These are phyloP conservation scores for Suhomyces sp. DNA, from an alignment of 805 yeast genomes.

Conservation along the genomic window DNA sequence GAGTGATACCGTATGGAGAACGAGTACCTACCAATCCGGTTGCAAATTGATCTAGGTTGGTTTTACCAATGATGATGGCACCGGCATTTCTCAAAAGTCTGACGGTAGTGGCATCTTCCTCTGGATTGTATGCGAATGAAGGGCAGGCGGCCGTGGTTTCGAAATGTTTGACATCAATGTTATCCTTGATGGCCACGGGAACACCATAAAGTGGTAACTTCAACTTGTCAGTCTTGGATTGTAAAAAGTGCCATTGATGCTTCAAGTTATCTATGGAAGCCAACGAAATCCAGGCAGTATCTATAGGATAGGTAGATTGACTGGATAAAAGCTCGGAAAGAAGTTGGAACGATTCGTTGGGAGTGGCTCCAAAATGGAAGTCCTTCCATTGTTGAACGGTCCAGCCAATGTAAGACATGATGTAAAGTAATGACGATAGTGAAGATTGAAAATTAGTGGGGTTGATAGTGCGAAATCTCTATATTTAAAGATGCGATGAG, in stretches of 20 bases:
- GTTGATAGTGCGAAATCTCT: not conserved
- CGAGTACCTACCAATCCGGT: slow-evolving; percentile 96
- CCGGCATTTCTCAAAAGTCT: slow-evolving; percentile 77
- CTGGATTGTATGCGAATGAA: slow-evolving; percentile 67
- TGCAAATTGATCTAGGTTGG: slow-evolving; percentile 95
- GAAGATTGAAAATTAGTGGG: not conserved
- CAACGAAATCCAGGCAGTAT: slow-evolving; percentile 92
- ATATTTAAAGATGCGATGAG: not conserved
- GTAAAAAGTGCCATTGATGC: slow-evolving; percentile 79
- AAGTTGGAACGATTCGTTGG: slow-evolving; percentile 55
- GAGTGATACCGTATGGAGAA: slow-evolving; percentile 90
- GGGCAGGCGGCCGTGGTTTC: slow-evolving; percentile 97
- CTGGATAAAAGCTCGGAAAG: slow-evolving; percentile 47
- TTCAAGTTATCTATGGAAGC: slow-evolving; percentile 59
- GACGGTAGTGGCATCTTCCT: slow-evolving; percentile 74
- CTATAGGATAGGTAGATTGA: slow-evolving; percentile 49
- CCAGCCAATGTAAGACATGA: slow-evolving; percentile 60
- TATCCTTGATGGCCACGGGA: slow-evolving; percentile 92
- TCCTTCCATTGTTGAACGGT: slow-evolving; percentile 74
- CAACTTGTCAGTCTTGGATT: slow-evolving; percentile 55
- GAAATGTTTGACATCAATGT: slow-evolving; percentile 81
- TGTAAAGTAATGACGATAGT: not conserved
- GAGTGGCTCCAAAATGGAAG: slow-evolving; percentile 63
- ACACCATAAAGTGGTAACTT: slow-evolving; percentile 81
- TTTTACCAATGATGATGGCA: slow-evolving; percentile 90